phyloP scores from a whole-genome alignment of 345 rosid genomes.

The Populus ilicifolia region DNA sequence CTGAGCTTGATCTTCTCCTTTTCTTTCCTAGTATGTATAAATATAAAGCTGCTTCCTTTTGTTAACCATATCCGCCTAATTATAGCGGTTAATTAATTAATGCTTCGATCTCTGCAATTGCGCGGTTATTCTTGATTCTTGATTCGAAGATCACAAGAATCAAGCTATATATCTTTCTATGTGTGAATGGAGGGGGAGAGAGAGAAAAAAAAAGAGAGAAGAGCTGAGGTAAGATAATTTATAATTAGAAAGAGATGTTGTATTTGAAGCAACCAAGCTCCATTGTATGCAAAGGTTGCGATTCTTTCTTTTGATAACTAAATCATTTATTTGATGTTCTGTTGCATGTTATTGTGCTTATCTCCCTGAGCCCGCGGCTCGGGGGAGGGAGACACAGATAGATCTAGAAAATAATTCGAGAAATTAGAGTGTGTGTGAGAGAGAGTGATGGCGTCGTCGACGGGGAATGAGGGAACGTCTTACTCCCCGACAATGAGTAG shows the following conservation, averaged over 20 bases:
- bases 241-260: conserved; percentile 37
- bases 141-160: not conserved
- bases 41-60: not conserved
- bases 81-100: not conserved
- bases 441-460: conserved; percentile 3
- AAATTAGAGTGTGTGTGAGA: not conserved
- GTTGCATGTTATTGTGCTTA: conserved; percentile 49
- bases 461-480: conserved; percentile 8
- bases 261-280: conserved; percentile 79
- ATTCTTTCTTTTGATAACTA: conserved; percentile 2
- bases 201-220: not conserved
- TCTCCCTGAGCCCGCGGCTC: conserved; percentile 76
- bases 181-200: conserved; percentile 2
- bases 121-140: not conserved
- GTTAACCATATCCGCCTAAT: not conserved
- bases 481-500: not conserved
- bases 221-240: conserved; percentile 1
- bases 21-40: not conserved
- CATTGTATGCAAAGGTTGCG: conserved; percentile 41
- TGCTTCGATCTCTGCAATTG: conserved; percentile 1
- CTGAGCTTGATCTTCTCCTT: no score
- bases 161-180: not conserved
- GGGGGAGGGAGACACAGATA: conserved; percentile 49
- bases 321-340: not conserved
- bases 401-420: not conserved